phyloP scores from a whole-genome alignment of 805 yeast genomes.

The Nakazawaea sp. region DNA sequence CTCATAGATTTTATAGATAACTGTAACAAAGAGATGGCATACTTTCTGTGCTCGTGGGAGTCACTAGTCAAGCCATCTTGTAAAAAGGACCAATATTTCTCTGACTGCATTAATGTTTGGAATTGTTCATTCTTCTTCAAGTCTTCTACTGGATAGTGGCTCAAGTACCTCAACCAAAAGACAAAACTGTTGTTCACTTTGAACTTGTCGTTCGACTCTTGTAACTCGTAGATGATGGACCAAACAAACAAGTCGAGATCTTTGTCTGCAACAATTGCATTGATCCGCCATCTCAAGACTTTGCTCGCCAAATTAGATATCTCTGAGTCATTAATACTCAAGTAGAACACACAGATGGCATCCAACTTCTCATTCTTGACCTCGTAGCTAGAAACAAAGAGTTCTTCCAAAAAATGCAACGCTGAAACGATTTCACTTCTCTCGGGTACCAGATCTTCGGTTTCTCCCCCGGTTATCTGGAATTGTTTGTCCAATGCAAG shows the following conservation, averaged over 20 bases:
- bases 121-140: conserved; percentile 14
- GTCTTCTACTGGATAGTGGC: conserved; percentile 14
- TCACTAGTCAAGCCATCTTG: conserved; percentile 49
- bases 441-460: conserved; percentile 3
- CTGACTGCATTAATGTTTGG: conserved; percentile 22
- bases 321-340: conserved; percentile 30
- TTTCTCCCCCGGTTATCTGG: conserved; percentile 8
- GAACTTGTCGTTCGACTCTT: conserved; percentile 20
- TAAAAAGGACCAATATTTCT: conserved; percentile 48
- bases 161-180: conserved; percentile 51
- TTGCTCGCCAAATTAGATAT: conserved; percentile 31
- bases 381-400: conserved; percentile 22
- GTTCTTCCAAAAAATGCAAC: conserved; percentile 30
- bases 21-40: conserved; percentile 58
- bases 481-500: not conserved
- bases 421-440: conserved; percentile 13
- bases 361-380: conserved; percentile 14
- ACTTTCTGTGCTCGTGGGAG: conserved; percentile 64
- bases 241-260: conserved; percentile 31
- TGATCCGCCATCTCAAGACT: conserved; percentile 49
- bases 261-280: conserved; percentile 18
- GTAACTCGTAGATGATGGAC: conserved; percentile 34
- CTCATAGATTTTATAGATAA: conserved; percentile 44
- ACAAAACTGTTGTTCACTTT: conserved; percentile 36
- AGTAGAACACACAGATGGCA: conserved; percentile 23